Percentiles rank a stretch among this genome's conserved stretches.
These are phyloP conservation scores for Candolleomyces aberdarensis DNA, from an alignment of 768 basidiomycete species.

Conservation along the genomic window DNA sequence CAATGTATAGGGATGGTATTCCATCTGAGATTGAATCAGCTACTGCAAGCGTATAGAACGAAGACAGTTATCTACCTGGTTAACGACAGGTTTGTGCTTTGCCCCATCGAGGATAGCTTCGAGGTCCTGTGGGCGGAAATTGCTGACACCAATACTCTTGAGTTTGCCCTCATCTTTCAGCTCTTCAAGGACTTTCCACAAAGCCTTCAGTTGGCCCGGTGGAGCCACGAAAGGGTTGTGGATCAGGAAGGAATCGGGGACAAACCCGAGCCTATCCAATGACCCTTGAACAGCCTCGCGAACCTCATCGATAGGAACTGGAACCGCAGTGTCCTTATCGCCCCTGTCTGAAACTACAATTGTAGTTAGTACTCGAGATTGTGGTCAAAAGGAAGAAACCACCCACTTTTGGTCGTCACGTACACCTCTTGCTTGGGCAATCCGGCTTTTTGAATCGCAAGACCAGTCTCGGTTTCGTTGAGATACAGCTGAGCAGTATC, in stretches of 20 bases:
- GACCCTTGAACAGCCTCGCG: constrained; percentile 39
- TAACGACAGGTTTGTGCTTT: constrained; percentile 47
- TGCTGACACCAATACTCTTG: constrained; percentile 48
- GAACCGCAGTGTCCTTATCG: not conserved
- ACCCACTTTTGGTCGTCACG: constrained; percentile 43
- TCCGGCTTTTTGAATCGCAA: constrained; percentile 30
- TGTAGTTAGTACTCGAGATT: not conserved
- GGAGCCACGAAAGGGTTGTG: constrained; percentile 36
- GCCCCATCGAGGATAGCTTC: constrained; percentile 39
- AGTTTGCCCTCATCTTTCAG: constrained; percentile 37
- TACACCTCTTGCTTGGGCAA: constrained; percentile 40
- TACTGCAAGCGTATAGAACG: not conserved
- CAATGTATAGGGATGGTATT: constrained; percentile 34
- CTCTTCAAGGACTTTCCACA: constrained; percentile 53
- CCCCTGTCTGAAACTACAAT: not conserved
- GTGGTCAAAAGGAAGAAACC: not conserved
- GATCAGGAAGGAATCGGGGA: constrained; percentile 53
- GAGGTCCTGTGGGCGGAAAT: constrained; percentile 45
- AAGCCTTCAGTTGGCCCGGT: constrained; percentile 21
- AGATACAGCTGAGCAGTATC: constrained; percentile 49
- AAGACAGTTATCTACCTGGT: constrained; percentile 35
- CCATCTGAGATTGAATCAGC: constrained; percentile 20
- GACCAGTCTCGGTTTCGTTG: constrained; percentile 44
- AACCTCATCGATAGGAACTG: constrained; percentile 31
- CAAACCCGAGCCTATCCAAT: constrained; percentile 41